Conservation (phyloP, 2,329 filamentous ascomycete genomes). For the Colletotrichum sojae region DNA sequence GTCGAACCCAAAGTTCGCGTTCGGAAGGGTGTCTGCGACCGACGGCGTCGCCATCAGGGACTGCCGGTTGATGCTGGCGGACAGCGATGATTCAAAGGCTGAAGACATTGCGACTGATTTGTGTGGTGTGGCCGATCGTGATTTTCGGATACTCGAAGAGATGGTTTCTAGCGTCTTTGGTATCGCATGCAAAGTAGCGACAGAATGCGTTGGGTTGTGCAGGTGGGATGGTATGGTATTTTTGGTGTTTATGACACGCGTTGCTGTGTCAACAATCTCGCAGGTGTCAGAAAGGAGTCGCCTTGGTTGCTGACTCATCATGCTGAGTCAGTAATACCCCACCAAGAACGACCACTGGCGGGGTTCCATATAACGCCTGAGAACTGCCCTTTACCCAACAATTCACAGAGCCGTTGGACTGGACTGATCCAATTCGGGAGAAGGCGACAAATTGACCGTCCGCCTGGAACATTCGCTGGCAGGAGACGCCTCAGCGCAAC, state of each 20-base stretch:
- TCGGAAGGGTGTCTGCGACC: conserved; percentile 84
- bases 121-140: not conserved
- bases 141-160: conserved; percentile 2
- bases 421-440: no score
- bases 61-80: conserved; percentile 72
- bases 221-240: conserved; percentile 15
- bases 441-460: no score
- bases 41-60: conserved; percentile 73
- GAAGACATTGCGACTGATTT: conserved; percentile 61
- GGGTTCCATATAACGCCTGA: no score
- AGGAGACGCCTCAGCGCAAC: no score
- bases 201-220: conserved; percentile 4
- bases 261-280: conserved; percentile 40
- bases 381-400: no score
- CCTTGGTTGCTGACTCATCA: conserved; percentile 10
- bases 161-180: not conserved
- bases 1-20: conserved; percentile 95
- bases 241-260: conserved; percentile 37
- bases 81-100: conserved; percentile 79
- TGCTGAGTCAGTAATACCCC: no score
- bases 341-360: no score
- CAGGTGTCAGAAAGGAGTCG: not conserved
- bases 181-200: conserved; percentile 18
- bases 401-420: no score
- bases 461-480: no score